A percentile compares a stretch with the other conserved stretches of the same genome.
phyloP scores from a whole-genome alignment of 169 alveolate genomes.

The Plasmodium gonderi region DNA sequence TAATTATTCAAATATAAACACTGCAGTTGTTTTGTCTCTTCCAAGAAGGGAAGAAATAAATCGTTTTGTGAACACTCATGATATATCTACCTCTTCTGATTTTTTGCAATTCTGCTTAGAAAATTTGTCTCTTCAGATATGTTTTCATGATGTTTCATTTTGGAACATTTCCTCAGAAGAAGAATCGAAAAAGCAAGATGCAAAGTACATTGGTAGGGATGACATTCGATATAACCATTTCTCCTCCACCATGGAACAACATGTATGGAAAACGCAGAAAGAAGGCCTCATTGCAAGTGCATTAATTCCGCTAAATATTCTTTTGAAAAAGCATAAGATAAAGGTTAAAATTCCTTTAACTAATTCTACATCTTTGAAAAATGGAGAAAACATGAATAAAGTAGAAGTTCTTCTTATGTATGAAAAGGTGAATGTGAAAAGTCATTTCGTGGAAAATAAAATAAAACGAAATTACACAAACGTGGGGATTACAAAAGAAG shows the following conservation, averaged over 20 bases:
- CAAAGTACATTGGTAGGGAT: neutral
- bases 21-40: slow-evolving; percentile 6
- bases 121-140: slow-evolving; percentile 54
- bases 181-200: neutral
- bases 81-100: neutral
- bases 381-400: neutral
- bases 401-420: slow-evolving; percentile 39
- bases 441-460: neutral
- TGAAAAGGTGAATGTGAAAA: neutral
- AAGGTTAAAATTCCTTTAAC: slow-evolving; percentile 15
- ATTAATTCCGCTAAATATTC: slow-evolving; percentile 29
- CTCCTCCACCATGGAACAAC: neutral
- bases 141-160: slow-evolving; percentile 11
- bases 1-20: neutral
- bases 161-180: neutral
- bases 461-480: neutral
- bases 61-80: neutral
- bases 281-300: slow-evolving; percentile 22
- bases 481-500: neutral
- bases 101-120: slow-evolving; percentile 20
- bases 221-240: neutral
- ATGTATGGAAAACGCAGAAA: neutral
- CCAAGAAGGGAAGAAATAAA: slow-evolving; percentile 16
- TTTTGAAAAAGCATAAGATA: slow-evolving; percentile 26
- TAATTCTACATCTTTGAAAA: slow-evolving; percentile 35